Evolutionary conservation across 2,329 filamentous ascomycete genomes (phyloP), one percentile per base, ranked within the genome.

Genomic region (Colletotrichum sp.): DNA sequence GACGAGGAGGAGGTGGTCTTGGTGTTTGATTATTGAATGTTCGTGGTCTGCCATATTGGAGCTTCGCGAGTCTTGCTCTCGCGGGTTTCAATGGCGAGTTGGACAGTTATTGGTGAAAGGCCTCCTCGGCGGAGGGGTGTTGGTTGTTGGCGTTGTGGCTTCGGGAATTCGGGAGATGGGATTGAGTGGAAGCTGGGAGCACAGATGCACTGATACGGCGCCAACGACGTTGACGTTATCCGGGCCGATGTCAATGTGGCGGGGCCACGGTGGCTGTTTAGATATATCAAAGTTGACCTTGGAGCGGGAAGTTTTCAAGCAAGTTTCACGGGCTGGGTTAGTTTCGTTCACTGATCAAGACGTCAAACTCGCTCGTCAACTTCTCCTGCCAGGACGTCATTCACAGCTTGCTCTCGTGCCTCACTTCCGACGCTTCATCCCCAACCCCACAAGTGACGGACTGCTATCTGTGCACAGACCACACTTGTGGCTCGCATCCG

Each of bases 1-100:
- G 88, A 94, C 93, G 71, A 96, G 91, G 74, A 96, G 90, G 64
- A 96, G 90, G 82, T 96, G 94, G 78, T 92, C 92, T 80, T 93
- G 92, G 79, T 94, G 93, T 81, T 94, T 94, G 79, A 96, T 90
- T 84, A 92, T 93, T 67, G 91, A 91, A 71, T 91, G 91, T 80
- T 90, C 88, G 80, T 89, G 87, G 82, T 92, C 90, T 59, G 88
- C 91, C 91, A 93, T 93, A 57, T 77, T 85, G 80, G 73, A 60
- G 27, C 55, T 22, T 67, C 11, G 44, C 8, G 44, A 67, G 22
- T n/a, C 13, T 9, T 28, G 15, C 5, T 16, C 8, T 60, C 25
- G 9, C 15, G 39, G 19, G 39, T 22, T 48, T 61, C 64, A 71
- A 66, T 52, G 28, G 36, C 32, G 19, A 16, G 36, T 6, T 28